These are phyloP conservation scores for Colletotrichum cordylinicola DNA, from an alignment of 2,329 filamentous ascomycete genomes.

Conservation along the genomic window DNA sequence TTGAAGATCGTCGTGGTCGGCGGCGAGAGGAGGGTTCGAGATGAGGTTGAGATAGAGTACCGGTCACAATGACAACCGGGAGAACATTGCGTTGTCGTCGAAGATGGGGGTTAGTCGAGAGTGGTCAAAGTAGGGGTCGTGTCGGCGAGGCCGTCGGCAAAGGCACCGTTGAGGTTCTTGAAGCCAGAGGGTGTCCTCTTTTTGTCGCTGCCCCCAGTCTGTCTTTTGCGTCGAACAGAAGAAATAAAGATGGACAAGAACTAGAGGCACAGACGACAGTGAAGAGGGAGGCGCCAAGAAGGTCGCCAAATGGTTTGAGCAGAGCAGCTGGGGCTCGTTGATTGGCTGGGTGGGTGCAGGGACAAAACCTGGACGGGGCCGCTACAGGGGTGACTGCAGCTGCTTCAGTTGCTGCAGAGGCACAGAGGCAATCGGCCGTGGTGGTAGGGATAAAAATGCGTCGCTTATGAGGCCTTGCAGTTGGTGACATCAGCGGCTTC, in stretches of 20 bases:
- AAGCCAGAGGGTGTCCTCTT: not conserved
- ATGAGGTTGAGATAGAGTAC: not conserved
- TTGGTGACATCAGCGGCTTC: conserved; percentile 42
- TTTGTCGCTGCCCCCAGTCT: not conserved
- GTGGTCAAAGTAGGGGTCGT: not conserved
- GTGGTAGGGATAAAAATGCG: not conserved
- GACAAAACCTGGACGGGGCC: not conserved
- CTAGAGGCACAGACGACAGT: not conserved
- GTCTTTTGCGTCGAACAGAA: not conserved
- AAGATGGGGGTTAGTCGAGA: not conserved
- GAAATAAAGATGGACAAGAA: not conserved
- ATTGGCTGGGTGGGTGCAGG: conserved; percentile 10
- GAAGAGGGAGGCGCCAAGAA: conserved; percentile 2
- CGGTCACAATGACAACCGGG: not conserved
- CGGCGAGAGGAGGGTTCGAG: not conserved
- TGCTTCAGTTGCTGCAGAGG: conserved; percentile 9
- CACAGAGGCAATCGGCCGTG: not conserved
- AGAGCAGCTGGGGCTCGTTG: not conserved
- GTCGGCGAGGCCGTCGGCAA: not conserved
- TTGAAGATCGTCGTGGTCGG: not conserved
- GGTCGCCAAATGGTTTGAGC: not conserved
- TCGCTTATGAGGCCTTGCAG: not conserved
- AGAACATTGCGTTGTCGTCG: not conserved
- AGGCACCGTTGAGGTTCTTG: not conserved
- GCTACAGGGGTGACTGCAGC: not conserved